Percentiles rank a stretch among this genome's conserved stretches.
These are phyloP conservation scores for Karstenula rhodostoma DNA, from an alignment of 2,329 filamentous ascomycete species.

Conservation along the genomic window DNA sequence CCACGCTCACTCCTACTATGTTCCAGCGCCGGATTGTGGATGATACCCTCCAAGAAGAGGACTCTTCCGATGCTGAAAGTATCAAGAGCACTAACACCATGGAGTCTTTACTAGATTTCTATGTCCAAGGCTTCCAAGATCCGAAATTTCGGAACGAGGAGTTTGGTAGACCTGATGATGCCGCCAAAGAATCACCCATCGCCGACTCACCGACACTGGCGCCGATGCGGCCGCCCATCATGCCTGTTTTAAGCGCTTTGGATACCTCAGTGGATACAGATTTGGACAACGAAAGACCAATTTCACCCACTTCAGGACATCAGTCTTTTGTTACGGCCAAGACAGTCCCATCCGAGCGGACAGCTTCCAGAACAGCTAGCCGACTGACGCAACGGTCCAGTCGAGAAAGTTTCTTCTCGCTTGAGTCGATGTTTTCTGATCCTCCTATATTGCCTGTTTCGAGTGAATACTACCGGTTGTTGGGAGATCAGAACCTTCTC, in stretches of 20 bases:
- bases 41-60: background rate
- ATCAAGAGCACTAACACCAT: conserved; percentile 8
- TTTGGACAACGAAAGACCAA: background rate
- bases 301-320: conserved; percentile 5
- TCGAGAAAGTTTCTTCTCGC: conserved; percentile 10
- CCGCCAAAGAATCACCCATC: background rate
- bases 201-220: conserved; percentile 8
- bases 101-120: conserved; percentile 6
- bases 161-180: background rate
- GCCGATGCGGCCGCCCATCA: background rate
- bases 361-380: background rate
- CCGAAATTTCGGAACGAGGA: background rate
- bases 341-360: background rate
- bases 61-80: conserved; percentile 8
- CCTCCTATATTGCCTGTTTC: background rate
- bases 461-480: conserved; percentile 7
- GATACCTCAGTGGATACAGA: background rate
- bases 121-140: background rate
- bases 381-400: conserved; percentile 5
- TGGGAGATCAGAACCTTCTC: conserved; percentile 15
- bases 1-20: background rate
- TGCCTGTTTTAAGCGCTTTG: background rate
- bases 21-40: background rate
- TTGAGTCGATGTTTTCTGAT: background rate
- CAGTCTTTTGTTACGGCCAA: conserved; percentile 15